Conservation (phyloP, 495 filamentous ascomycete genomes). For the Podospora anserina region DNA sequence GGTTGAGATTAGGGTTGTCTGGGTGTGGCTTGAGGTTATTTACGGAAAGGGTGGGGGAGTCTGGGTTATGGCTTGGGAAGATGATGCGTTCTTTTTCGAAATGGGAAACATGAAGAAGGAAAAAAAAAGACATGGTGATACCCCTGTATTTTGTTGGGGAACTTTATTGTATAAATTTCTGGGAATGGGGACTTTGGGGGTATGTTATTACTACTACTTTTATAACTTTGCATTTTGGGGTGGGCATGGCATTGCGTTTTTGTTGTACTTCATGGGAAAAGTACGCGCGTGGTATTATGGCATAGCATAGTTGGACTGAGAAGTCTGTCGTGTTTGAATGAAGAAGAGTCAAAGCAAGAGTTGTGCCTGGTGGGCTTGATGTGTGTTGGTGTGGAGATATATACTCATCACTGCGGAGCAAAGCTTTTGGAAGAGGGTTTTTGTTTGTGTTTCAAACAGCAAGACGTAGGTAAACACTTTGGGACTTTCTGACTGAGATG, state of each 20-base stretch:
- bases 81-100: background rate
- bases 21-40: slow-evolving; percentile 3
- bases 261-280: background rate
- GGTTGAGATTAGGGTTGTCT: background rate
- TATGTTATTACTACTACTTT: background rate
- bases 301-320: background rate
- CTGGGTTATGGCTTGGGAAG: background rate
- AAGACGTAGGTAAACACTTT: too few species aligned
- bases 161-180: background rate
- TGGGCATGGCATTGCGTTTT: background rate
- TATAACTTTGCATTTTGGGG: background rate
- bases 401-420: too few species aligned
- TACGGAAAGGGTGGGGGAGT: background rate
- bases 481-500: too few species aligned
- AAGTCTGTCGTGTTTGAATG: background rate
- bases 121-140: background rate
- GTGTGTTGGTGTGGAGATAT: too few species aligned
- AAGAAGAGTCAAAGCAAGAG: background rate
- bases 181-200: background rate
- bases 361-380: too few species aligned
- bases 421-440: too few species aligned
- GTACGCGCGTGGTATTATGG: background rate
- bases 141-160: background rate
- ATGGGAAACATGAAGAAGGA: too few species aligned
- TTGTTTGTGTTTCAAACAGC: too few species aligned